Base-by-base conservation (phyloP, 805 yeast species). In the Kurtzmaniella fragi region DNA sequence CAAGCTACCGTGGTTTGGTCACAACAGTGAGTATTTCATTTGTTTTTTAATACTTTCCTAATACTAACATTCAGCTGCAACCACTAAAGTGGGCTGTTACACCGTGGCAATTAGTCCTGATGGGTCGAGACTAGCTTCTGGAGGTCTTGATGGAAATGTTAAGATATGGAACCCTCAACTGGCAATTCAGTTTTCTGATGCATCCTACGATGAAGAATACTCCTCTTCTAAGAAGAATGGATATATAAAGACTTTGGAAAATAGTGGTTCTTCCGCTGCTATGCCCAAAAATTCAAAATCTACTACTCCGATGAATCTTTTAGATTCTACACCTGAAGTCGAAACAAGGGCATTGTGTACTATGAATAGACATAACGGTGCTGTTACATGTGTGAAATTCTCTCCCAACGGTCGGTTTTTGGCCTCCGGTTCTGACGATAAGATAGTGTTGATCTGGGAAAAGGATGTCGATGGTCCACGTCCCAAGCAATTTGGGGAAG, bases 301-400 rank as follows among this genome's bases (percentile, higher is more conserved):
- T 20, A 20, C 25, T 20, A 20, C 25, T 1, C 23, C 32, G 17
- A 40, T 34, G 37, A 28, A 15, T 32, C 17, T 40, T 28, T 34
- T 17, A 16, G 39, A 2, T 30, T 42, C 7, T 38, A 34, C 8
- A 37, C 34, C 16, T 42, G 49, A n/a, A 63, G 72, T 42, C 59
- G 75, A 23, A 10, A n/a, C 16, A 3, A 17, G 34, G 15, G 95
- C 95, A 3, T 61, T 90, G 13, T 87, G 95, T 42, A 82, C 93
- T 20, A 87, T 93, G 95, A 82, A 93, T 29, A 75, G 96, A 39
- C 99, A 93, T 56, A 88, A 93, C 16, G 99, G 99, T 36, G 96
- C 96, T 2, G 97, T 93, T 4, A 93, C 99, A 1, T 82, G 88
- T 40, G 93, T 93, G 17, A 74, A 90, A 50, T 93, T 93, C 57